Conservation (phyloP, 768 basidiomycete species). For the Mrakia hoshinonis region DNA sequence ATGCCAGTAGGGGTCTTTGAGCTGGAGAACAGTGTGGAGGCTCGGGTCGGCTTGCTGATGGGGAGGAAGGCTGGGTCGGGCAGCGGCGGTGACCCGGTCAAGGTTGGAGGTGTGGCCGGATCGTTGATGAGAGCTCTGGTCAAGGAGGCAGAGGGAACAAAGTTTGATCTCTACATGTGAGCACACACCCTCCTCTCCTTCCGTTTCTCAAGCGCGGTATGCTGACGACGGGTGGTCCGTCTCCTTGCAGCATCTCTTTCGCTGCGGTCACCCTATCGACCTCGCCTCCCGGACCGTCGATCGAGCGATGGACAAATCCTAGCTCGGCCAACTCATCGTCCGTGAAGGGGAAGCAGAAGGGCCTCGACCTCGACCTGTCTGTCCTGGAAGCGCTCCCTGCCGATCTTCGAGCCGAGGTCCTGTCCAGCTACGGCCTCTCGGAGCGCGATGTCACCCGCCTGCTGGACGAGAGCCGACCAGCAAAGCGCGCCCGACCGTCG, state of each 20-base stretch:
- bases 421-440: neutral
- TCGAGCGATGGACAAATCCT: neutral
- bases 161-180: constrained; percentile 19
- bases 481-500: neutral
- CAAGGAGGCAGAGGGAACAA: neutral
- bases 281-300: neutral
- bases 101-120: neutral
- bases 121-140: constrained; percentile 7
- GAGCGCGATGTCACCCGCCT: neutral
- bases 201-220: too few species aligned
- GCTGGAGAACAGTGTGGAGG: neutral
- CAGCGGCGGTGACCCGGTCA: neutral
- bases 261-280: constrained; percentile 12
- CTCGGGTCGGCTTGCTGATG: constrained; percentile 8
- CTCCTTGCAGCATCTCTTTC: constrained; percentile 16
- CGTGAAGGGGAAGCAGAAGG: neutral
- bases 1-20: constrained; percentile 5
- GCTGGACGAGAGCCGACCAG: neutral
- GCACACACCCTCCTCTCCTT: neutral
- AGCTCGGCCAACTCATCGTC: neutral
- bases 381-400: constrained; percentile 1
- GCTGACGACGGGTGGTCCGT: too few species aligned
- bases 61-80: neutral
- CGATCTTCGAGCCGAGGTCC: constrained; percentile 4
- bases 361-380: constrained; percentile 14